A percentile compares a stretch with the other conserved stretches of the same genome.
These are phyloP conservation scores for Amphicarpaea edgeworthii DNA, from an alignment of 306 rosid species.

Conservation along the genomic window DNA sequence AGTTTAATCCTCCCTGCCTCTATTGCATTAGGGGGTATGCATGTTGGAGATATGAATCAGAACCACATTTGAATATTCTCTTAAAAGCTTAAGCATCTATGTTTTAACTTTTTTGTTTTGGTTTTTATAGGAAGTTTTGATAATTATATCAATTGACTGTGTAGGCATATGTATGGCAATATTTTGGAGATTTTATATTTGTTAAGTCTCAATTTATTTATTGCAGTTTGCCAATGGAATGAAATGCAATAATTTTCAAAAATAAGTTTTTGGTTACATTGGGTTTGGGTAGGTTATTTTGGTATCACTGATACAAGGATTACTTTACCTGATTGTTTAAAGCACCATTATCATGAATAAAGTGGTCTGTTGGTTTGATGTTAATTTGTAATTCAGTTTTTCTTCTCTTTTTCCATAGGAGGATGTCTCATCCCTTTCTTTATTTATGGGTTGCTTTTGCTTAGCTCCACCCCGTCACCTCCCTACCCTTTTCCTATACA, in stretches of 20 bases:
- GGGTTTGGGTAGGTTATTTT: conserved; percentile 18
- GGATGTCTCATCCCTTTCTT: conserved; percentile 30
- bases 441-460: background rate
- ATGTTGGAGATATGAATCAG: conserved; percentile 23
- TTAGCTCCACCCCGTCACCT: background rate
- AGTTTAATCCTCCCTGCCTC: background rate
- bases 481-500: conserved; percentile 10
- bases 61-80: background rate
- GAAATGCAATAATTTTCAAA: background rate
- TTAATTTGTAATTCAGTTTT: conserved; percentile 12
- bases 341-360: background rate
- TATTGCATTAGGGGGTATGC: background rate
- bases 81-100: background rate
- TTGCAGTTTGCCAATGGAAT: too few species aligned
- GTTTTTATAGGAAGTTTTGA: background rate
- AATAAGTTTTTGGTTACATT: conserved; percentile 10
- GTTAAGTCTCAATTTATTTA: background rate
- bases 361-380: conserved; percentile 18
- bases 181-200: background rate
- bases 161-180: background rate
- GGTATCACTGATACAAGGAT: conserved; percentile 10
- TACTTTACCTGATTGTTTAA: conserved; percentile 11
- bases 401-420: conserved; percentile 27
- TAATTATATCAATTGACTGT: conserved; percentile 24
- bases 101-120: background rate